Evolutionary conservation across 225 moss, liverwort and hornwort genomes (phyloP), one percentile per base, ranked within the genome.

Genomic region (Rhytidiadelphus loreus): DNA sequence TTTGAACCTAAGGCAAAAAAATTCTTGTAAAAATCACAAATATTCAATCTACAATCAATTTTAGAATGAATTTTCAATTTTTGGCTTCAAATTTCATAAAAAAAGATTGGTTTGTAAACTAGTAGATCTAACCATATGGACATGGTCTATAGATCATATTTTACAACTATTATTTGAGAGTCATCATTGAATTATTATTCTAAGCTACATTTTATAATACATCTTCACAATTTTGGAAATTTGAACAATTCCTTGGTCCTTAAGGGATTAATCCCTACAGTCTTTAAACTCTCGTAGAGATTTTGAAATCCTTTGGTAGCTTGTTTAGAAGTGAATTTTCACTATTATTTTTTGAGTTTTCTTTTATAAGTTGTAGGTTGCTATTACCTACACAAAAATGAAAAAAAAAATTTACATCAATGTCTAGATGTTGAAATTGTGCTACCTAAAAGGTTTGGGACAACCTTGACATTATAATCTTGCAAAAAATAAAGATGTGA

Each of bases 391-490:
- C 20, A 1, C 1, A 32, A 8, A 50, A 7, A 8, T 20, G 2
- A 20, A 8, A 52, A 52, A 75, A 29, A 33, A 33, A 33, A 2
- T 22, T 21, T 3, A 50, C 13, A 52, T 33, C 8, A 33, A 33
- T 33, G 13, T 33, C 0, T 13, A 0, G 7, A 75, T 75, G 12
- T 32, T 50, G 22, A 21, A 52, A 13, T 13, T 75, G 3, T 33
- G 2, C 2, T 21, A 8, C 3, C 1, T 0, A 0, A 52, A 75
- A 50, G 13, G 20, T 5, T 21, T 33, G 2, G 33, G 1, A 12
- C 50, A 50, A 33, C 21, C 2, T 73, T 46, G 2, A 76, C 5
- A 35, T 22, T 8, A 22, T 2, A 76, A 52, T 23, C 1, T 33
- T 22, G 14, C 14, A 35, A 52, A 76, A 75, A 52, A 22, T 2